Conservation (phyloP, 805 yeast genomes). For the Blastobotrys americana region DNA sequence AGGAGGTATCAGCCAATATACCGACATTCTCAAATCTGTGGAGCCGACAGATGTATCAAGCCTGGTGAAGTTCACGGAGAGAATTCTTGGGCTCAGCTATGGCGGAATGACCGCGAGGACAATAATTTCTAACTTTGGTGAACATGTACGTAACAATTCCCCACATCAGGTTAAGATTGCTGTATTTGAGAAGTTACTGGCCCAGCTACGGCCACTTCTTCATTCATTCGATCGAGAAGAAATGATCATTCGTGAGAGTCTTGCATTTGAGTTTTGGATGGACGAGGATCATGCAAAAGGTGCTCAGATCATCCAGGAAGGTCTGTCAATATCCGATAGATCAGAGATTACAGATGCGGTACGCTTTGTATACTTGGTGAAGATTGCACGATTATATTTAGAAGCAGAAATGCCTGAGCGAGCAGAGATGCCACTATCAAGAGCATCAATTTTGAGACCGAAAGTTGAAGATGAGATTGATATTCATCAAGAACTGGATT, state of each 20-base stretch:
- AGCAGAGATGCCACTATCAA: constrained; percentile 23
- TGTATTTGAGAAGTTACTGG: neutral
- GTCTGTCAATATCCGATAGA: constrained; percentile 16
- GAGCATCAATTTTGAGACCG: constrained; percentile 23
- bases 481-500: constrained; percentile 18
- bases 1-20: neutral
- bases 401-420: constrained; percentile 24
- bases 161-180: neutral
- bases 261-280: constrained; percentile 22
- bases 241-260: constrained; percentile 17
- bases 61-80: neutral
- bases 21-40: neutral
- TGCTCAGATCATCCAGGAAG: constrained; percentile 23
- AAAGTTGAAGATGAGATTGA: constrained; percentile 9
- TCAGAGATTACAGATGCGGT: constrained; percentile 19
- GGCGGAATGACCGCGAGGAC: constrained; percentile 1
- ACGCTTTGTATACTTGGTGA: constrained; percentile 20
- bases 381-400: constrained; percentile 23
- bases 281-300: constrained; percentile 18
- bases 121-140: constrained; percentile 1
- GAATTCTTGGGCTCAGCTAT: neutral
- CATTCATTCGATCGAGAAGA: constrained; percentile 24
- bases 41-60: neutral
- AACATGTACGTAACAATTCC: neutral
- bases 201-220: constrained; percentile 15